A percentile compares a stretch with the other conserved stretches of the same genome.
Conservation (phyloP, 2,329 filamentous ascomycete genomes). For the Cryoendolithus antarcticus region DNA sequence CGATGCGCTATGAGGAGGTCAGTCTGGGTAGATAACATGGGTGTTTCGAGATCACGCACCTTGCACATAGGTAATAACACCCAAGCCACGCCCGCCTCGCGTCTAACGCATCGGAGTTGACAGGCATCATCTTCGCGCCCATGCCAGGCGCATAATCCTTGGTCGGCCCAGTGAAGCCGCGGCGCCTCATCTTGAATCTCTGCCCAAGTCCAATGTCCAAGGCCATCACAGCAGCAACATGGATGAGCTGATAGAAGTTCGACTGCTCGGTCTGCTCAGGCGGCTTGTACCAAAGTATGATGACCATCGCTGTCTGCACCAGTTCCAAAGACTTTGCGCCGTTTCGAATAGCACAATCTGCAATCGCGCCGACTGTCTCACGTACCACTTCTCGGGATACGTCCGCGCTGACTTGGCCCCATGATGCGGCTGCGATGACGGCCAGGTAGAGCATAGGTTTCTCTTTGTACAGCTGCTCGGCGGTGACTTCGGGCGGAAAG, state of each 20-base stretch:
- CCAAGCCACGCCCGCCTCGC: conserved; percentile 47
- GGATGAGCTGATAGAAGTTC: conserved; percentile 79
- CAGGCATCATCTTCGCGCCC: conserved; percentile 13
- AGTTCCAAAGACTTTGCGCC: conserved; percentile 76
- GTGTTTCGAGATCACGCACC: conserved; percentile 29
- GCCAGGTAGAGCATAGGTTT: conserved; percentile 50
- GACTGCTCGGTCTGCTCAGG: conserved; percentile 74
- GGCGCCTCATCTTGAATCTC: conserved; percentile 28
- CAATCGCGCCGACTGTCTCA: conserved; percentile 60
- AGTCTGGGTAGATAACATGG: conserved; percentile 1
- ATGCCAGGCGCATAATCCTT: conserved; percentile 19
- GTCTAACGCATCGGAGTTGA: conserved; percentile 42
- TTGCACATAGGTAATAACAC: conserved; percentile 49
- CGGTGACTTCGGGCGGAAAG: conserved; percentile 41
- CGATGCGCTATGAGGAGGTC: conserved; percentile 33
- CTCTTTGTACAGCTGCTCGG: conserved; percentile 41
- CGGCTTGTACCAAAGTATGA: conserved; percentile 71
- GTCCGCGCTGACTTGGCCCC: conserved; percentile 38
- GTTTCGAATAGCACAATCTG: conserved; percentile 59
- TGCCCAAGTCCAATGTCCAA: conserved; percentile 70
- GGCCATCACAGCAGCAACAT: conserved; percentile 69
- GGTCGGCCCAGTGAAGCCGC: conserved; percentile 23
- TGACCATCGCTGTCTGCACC: conserved; percentile 63
- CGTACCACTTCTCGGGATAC: conserved; percentile 51
- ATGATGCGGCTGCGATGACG: conserved; percentile 42